Conservation (phyloP, 2,329 filamentous ascomycete species). For the Hypocreales sp. region DNA sequence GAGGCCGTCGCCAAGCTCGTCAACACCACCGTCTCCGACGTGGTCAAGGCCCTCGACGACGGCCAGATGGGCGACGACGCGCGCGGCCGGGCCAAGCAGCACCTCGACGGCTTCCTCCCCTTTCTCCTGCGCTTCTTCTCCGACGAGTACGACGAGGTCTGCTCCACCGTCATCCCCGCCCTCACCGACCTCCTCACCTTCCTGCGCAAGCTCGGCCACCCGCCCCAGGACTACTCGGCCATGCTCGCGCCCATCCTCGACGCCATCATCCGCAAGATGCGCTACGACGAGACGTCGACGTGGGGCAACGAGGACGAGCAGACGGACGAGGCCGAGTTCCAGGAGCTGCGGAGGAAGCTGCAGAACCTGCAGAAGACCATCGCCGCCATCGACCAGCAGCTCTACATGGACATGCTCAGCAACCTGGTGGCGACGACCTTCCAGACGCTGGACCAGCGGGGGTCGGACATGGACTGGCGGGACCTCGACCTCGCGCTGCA, state of each 20-base stretch:
- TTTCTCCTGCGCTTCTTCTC: slow-evolving; percentile 88
- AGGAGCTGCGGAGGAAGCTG: slow-evolving; percentile 79
- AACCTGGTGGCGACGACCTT: slow-evolving; percentile 82
- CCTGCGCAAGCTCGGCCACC: slow-evolving; percentile 61
- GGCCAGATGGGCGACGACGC: slow-evolving; percentile 42
- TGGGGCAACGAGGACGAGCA: slow-evolving; percentile 93
- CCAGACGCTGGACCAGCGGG: slow-evolving; percentile 58
- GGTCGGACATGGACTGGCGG: slow-evolving; percentile 73
- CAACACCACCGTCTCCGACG: slow-evolving; percentile 75
- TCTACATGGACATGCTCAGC: slow-evolving; percentile 81
- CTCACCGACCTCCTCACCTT: slow-evolving; percentile 87
- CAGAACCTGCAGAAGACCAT: slow-evolving; percentile 88
- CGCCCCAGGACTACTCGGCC: slow-evolving; percentile 60
- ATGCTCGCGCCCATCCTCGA: slow-evolving; percentile 83
- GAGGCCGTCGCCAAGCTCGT: slow-evolving; percentile 92
- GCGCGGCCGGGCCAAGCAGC: slow-evolving; percentile 60
- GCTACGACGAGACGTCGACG: slow-evolving; percentile 84
- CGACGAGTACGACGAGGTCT: slow-evolving; percentile 96
- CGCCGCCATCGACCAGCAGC: slow-evolving; percentile 69
- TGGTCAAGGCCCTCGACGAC: slow-evolving; percentile 74
- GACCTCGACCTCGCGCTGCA: slow-evolving; percentile 87
- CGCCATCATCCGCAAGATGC: slow-evolving; percentile 89
- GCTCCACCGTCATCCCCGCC: slow-evolving; percentile 85
- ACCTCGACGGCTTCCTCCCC: slow-evolving; percentile 72
- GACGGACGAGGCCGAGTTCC: slow-evolving; percentile 93